Conservation (phyloP, 225 moss, liverwort and hornwort genomes). For the Bryum argenteum region DNA sequence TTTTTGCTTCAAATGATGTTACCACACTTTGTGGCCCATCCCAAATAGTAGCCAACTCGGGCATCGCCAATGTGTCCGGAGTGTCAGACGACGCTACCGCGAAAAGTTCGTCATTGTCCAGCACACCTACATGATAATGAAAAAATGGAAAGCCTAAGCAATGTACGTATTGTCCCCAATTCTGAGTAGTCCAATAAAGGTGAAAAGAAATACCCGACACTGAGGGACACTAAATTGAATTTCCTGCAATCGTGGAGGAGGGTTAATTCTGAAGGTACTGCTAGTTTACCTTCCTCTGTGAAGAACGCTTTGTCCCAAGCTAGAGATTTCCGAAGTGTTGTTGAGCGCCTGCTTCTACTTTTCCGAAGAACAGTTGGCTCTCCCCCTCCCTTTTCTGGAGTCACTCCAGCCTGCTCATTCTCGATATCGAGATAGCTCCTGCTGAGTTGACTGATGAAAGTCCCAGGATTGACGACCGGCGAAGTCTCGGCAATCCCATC, state of each 20-base stretch:
- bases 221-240: not conserved
- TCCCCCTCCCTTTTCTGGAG: conserved; percentile 34
- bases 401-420: conserved; percentile 37
- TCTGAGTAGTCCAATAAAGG: not conserved
- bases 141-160: not conserved
- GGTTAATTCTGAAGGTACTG: not conserved
- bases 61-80: conserved; percentile 55
- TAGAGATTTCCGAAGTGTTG: conserved; percentile 59
- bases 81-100: conserved; percentile 52
- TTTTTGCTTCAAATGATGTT: conserved; percentile 31
- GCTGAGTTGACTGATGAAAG: conserved; percentile 49
- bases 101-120: conserved; percentile 66
- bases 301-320: conserved; percentile 75
- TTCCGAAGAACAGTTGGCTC: conserved; percentile 43
- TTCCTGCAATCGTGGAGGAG: not conserved
- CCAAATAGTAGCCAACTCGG: conserved; percentile 63
- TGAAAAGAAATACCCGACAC: not conserved
- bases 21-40: conserved; percentile 48
- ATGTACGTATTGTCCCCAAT: not conserved
- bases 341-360: conserved; percentile 53
- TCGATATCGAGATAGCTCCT: conserved; percentile 55
- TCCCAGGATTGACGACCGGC: conserved; percentile 36
- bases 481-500: conserved; percentile 63
- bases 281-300: conserved; percentile 56
- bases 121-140: conserved; percentile 45